phyloP scores from a whole-genome alignment of 106 monocot genomes.

The Vanilla planifolia region DNA sequence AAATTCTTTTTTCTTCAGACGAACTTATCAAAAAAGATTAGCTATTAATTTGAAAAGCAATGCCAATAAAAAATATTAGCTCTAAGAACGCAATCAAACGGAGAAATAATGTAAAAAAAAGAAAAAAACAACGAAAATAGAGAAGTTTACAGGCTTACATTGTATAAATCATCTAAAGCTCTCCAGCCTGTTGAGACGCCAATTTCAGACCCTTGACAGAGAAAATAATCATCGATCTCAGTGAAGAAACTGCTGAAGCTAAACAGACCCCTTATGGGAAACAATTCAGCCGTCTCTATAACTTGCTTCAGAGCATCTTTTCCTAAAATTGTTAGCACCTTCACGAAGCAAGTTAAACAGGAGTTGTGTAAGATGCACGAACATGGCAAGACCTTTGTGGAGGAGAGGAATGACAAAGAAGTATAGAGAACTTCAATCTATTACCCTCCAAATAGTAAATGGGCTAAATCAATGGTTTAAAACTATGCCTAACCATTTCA shows the following conservation, averaged over 20 bases:
- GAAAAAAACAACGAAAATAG: background rate
- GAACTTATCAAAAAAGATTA: too few species aligned
- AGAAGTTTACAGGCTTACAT: too few species aligned
- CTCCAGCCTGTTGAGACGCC: conserved; percentile 83
- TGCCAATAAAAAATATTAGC: too few species aligned
- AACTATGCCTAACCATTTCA: background rate
- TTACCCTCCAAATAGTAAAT: background rate
- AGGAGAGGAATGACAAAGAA: background rate
- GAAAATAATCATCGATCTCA: conserved; percentile 81
- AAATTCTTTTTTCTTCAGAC: too few species aligned
- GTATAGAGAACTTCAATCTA: background rate
- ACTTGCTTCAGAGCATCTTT: conserved; percentile 47
- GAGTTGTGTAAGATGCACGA: background rate
- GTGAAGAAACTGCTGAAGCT: conserved; percentile 65
- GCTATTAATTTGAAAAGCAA: too few species aligned
- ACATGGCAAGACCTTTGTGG: background rate
- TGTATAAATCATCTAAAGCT: conserved; percentile 61
- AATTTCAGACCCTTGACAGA: conserved; percentile 51
- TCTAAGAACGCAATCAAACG: too few species aligned
- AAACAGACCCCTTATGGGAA: conserved; percentile 80
- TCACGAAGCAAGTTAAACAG: background rate
- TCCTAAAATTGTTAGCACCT: conserved; percentile 58
- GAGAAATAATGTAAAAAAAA: too few species aligned
- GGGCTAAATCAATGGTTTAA: background rate
- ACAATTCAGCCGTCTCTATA: conserved; percentile 76